Percentiles rank a stretch among this genome's conserved stretches.
Conservation (phyloP, 208 protist genomes). For the Crithidia fasciculata region DNA sequence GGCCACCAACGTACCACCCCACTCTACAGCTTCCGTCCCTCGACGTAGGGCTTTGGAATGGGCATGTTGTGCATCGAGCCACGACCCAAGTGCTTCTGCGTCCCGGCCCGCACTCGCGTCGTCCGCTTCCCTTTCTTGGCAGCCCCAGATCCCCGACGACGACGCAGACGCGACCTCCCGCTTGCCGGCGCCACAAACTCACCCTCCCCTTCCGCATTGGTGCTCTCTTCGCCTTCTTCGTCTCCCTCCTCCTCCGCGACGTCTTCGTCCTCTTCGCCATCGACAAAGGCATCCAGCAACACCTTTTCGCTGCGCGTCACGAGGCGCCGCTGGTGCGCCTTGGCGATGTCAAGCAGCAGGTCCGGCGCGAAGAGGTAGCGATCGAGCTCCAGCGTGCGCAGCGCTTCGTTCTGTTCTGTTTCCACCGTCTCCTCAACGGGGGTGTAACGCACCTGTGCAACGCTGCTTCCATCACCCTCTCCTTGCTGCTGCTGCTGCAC, state of each 20-base stretch:
- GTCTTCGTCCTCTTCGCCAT: slow-evolving; percentile 49
- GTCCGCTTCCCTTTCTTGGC: slow-evolving; percentile 2
- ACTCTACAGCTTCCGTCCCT: slow-evolving; percentile 52
- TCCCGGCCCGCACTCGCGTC: slow-evolving; percentile 35
- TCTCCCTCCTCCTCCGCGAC: slow-evolving; percentile 11
- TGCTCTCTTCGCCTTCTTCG: slow-evolving; percentile 4
- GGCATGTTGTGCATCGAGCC: slow-evolving; percentile 83
- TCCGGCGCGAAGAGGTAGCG: slow-evolving; percentile 86
- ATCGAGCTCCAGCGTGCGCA: slow-evolving; percentile 74
- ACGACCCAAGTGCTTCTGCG: slow-evolving; percentile 63
- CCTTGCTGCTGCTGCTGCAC: slow-evolving; percentile 19
- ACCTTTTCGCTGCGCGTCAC: slow-evolving; percentile 73
- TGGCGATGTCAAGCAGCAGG: slow-evolving; percentile 80
- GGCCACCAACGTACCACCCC: too few species aligned
- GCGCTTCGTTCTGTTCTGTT: slow-evolving; percentile 63
- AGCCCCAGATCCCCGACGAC: neutral
- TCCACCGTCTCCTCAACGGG: slow-evolving; percentile 58
- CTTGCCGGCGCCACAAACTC: neutral
- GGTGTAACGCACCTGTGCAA: slow-evolving; percentile 22
- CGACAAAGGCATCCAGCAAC: slow-evolving; percentile 73
- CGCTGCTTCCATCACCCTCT: neutral
- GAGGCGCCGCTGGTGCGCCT: slow-evolving; percentile 72
- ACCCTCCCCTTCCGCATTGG: neutral
- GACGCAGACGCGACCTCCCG: neutral
- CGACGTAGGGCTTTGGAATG: slow-evolving; percentile 84